Base-by-base conservation (phyloP, 2,329 filamentous ascomycete genomes). In the Aureobasidium leucospermi region DNA sequence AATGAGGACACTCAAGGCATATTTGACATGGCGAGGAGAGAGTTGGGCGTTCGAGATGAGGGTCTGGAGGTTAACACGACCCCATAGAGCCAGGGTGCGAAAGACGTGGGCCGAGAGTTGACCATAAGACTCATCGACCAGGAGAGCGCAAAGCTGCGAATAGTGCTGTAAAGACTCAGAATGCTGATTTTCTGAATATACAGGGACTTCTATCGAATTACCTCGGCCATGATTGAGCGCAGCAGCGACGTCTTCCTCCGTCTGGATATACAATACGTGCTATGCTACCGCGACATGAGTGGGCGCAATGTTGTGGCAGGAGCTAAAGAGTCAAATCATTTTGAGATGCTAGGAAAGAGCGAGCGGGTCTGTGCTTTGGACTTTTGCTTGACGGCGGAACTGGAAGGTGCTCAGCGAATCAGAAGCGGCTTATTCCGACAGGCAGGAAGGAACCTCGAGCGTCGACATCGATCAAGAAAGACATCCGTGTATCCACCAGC, bases 91-190 rank as follows among this genome's bases (percentile, higher is more conserved):
- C 61, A 99, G 84, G 52, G 86, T 82, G 51, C 85, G 82, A 70
- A 96, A 90, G 69, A 97, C 91, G 75, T 89, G 87, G 71, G 90
- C 90, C 63, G 91, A 90, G 61, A 97, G 85, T 76, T 96, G 89
- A 70, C 94, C 94, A 74, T 94, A 93, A 61, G 89, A 81, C 72
- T 96, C 91, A 71, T 91, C 86, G 64, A 97, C 87, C 64, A 96
- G 82, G 71, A 96, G 85, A 78, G 87, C 84, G 79, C 90, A 96
- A 70, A 97, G 89, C 83, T 96, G 90, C 69, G 88, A 85, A 66
- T 88, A 76, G 75, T 85, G 79, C 89, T 93, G 89, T 81, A 63
- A 63, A 65, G 70, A 68, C 51, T 43, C 29, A 41, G 58, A 38
- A 46, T 49, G 15, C 13, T 13, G 9, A 29, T 32, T 45, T 46